These are phyloP conservation scores for Magnusiomyces tetraspermus DNA, from an alignment of 1,139 yeast species.

Conservation along the genomic window DNA sequence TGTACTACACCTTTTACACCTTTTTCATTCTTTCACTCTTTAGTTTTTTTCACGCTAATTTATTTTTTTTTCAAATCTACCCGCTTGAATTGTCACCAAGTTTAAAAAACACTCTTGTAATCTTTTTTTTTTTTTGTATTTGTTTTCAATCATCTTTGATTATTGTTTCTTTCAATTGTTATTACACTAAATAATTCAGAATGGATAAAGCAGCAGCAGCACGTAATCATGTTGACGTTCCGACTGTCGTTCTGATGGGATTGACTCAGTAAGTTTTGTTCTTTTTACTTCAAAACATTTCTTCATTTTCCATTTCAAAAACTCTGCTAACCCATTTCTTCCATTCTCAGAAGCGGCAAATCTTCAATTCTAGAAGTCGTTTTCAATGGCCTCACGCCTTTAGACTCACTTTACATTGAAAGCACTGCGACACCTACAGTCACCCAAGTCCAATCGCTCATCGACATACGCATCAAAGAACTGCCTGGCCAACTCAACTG, in stretches of 20 bases:
- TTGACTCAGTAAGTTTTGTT: slow-evolving; percentile 43
- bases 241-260: slow-evolving; percentile 59
- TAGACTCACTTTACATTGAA: slow-evolving; percentile 84
- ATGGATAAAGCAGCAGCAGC: neutral
- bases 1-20: too few relatives aligned
- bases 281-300: neutral
- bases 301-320: neutral
- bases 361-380: slow-evolving; percentile 91
- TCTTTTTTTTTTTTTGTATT: too few relatives aligned
- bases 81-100: too few relatives aligned
- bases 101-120: too few relatives aligned
- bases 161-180: too few relatives aligned
- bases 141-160: too few relatives aligned
- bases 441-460: slow-evolving; percentile 43
- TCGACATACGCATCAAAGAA: slow-evolving; percentile 89
- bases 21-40: too few relatives aligned
- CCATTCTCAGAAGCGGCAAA: slow-evolving; percentile 44
- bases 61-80: too few relatives aligned
- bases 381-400: slow-evolving; percentile 92
- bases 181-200: too few relatives aligned
- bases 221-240: neutral
- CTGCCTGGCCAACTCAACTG: slow-evolving; percentile 89
- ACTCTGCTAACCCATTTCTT: neutral
- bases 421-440: slow-evolving; percentile 78
- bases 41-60: too few relatives aligned